Evolutionary conservation across 2,329 filamentous ascomycete genomes (phyloP).

Genomic region (Teratosphaeria zuluensis): DNA sequence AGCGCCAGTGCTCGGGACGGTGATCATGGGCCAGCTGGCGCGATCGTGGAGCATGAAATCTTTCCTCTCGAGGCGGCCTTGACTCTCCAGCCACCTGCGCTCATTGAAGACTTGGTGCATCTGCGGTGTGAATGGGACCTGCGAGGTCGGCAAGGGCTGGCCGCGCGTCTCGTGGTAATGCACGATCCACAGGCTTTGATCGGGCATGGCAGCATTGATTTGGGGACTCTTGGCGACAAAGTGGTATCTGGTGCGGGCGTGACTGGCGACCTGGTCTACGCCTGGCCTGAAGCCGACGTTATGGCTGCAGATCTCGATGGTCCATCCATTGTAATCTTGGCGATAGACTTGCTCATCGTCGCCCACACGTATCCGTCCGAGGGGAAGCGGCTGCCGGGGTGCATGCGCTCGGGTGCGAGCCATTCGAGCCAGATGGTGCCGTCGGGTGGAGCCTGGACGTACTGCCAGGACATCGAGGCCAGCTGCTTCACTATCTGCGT

Average conservation of each 20-base stretch:
- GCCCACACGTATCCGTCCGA: slow-evolving; percentile 92
- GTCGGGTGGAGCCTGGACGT: slow-evolving; percentile 71
- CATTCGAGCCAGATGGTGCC: slow-evolving; percentile 77
- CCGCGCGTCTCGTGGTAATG: slow-evolving; percentile 76
- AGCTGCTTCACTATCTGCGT: slow-evolving; percentile 77
- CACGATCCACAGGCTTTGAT: slow-evolving; percentile 80
- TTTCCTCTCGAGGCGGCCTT: slow-evolving; percentile 76
- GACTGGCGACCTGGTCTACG: slow-evolving; percentile 59
- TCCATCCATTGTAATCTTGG: slow-evolving; percentile 62
- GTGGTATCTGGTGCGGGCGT: slow-evolving; percentile 77
- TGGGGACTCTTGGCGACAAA: slow-evolving; percentile 65
- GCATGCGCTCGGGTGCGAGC: slow-evolving; percentile 67
- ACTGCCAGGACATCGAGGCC: slow-evolving; percentile 87
- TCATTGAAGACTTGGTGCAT: slow-evolving; percentile 52
- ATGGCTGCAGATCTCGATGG: slow-evolving; percentile 80
- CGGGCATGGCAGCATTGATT: slow-evolving; percentile 59
- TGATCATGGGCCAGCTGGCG: slow-evolving; percentile 79
- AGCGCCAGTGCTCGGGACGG: slow-evolving; percentile 45
- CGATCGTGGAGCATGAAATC: slow-evolving; percentile 92
- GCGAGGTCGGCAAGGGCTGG: slow-evolving; percentile 60
- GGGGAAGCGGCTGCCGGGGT: slow-evolving; percentile 63
- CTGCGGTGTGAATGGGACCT: slow-evolving; percentile 53
- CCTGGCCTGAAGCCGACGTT: slow-evolving; percentile 66
- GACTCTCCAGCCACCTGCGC: slow-evolving; percentile 53
- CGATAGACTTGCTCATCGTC: slow-evolving; percentile 66